These are phyloP conservation scores for Singerocomus inundabilis DNA, from an alignment of 1,284 basidiomycete genomes.

Conservation along the genomic window DNA sequence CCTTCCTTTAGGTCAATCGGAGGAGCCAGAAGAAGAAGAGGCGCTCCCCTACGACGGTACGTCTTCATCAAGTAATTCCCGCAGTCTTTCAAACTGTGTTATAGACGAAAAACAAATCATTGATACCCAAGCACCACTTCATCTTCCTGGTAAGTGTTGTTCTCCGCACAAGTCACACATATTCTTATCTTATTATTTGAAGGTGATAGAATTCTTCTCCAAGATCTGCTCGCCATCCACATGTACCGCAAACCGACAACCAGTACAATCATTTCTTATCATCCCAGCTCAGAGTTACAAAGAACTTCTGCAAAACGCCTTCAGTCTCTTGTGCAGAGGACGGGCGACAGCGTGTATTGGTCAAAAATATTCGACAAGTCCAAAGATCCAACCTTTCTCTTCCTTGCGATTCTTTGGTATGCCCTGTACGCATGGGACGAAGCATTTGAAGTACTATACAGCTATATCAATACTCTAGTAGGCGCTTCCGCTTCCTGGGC, in stretches of 20 bases:
- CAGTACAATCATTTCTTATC: constrained; percentile 44
- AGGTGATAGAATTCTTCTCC: constrained; percentile 30
- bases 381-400: constrained; percentile 51
- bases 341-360: constrained; percentile 51
- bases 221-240: constrained; percentile 41
- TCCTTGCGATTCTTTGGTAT: constrained; percentile 55
- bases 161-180: no score
- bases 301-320: constrained; percentile 37
- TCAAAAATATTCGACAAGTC: constrained; percentile 47
- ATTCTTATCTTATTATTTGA: neutral
- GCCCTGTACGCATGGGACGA: constrained; percentile 60
- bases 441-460: constrained; percentile 48
- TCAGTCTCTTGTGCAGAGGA: constrained; percentile 35
- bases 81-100: neutral
- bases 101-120: constrained; percentile 39
- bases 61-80: neutral
- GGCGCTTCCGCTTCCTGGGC: constrained; percentile 4
- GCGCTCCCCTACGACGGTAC: constrained; percentile 18
- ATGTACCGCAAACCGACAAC: constrained; percentile 35
- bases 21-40: neutral
- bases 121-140: constrained; percentile 50
- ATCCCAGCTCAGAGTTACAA: constrained; percentile 32
- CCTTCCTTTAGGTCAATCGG: neutral
- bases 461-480: constrained; percentile 47
- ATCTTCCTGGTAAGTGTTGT: constrained; percentile 26